Evolutionary conservation across 1,284 basidiomycete species (phyloP).

Genomic region (Ceratobasidium sp.): DNA sequence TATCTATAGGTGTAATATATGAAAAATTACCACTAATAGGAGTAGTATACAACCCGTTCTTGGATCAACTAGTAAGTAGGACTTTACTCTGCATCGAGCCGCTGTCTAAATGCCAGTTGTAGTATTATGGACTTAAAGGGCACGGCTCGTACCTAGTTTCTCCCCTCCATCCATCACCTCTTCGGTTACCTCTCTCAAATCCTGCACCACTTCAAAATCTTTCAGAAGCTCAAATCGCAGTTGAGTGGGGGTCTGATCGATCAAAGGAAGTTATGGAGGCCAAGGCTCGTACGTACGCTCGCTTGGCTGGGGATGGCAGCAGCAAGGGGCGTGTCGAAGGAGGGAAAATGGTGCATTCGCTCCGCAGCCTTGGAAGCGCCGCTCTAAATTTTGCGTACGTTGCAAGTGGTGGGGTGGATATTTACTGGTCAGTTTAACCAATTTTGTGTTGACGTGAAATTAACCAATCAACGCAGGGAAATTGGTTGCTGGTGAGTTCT

Average conservation of each 20-base stretch:
- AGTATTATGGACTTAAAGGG: slow-evolving; percentile 84
- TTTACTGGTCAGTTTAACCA: slow-evolving; percentile 72
- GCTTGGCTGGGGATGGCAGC: slow-evolving; percentile 78
- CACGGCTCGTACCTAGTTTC: slow-evolving; percentile 78
- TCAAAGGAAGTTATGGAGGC: slow-evolving; percentile 64
- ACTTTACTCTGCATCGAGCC: neutral
- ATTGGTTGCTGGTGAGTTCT: slow-evolving; percentile 79
- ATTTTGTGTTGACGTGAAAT: slow-evolving; percentile 1
- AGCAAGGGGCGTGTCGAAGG: slow-evolving; percentile 65
- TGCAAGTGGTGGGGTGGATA: slow-evolving; percentile 83
- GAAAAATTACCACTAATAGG: slow-evolving; percentile 84
- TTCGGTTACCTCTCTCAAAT: slow-evolving; percentile 75
- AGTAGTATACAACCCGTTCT: slow-evolving; percentile 93
- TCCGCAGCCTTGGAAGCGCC: slow-evolving; percentile 85
- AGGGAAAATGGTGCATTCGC: slow-evolving; percentile 88
- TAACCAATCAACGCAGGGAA: slow-evolving; percentile 66
- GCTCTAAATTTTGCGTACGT: slow-evolving; percentile 87
- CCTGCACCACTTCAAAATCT: slow-evolving; percentile 79
- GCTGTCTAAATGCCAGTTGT: neutral
- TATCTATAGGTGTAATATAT: slow-evolving; percentile 91
- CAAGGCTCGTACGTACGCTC: slow-evolving; percentile 78
- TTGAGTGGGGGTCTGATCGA: slow-evolving; percentile 94
- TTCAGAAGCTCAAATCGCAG: slow-evolving; percentile 82
- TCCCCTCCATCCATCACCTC: slow-evolving; percentile 55
- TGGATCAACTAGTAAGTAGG: slow-evolving; percentile 76